Evolutionary conservation across 148 eudicot genomes (phyloP), one percentile per base, ranked within the genome.

Genomic region (Vaccinium corymbosum): DNA sequence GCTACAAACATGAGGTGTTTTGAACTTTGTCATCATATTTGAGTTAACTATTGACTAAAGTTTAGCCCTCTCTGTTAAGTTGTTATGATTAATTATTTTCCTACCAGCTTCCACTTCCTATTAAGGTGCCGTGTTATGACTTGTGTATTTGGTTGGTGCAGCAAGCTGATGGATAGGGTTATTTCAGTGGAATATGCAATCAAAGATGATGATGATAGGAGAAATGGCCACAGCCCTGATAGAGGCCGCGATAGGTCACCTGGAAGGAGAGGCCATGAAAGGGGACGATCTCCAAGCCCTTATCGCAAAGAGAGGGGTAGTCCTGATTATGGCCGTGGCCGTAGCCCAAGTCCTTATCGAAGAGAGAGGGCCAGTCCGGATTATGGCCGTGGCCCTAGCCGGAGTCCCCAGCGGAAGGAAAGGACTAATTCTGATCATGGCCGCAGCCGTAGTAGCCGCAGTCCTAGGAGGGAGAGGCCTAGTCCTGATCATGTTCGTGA

Each of bases 181-280:
- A 95, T 95, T 61, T 88, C 97, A 0, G 98, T 95, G 70, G 98
- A 95, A 83, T 95, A 88, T 89, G 93, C 98, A 46, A 84, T 89
- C 46, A 92, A 90, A 56, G 97, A 91, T 57, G 94, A 95, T 87
- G 94, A 92, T 57, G 98, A 90, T 35, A 91, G 85, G 81, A 84
- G 89, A 85, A 90, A 86, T 82, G 96, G 94, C 14, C 22, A 86
- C 72, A 93, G 95, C 87, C 97, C 97, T 15, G 93, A 90, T 17
- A 81, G 93, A 86, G 86, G 88, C 57, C 93, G 93, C 80, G 93
- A 91, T 79, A 86, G 91, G 53, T 94, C 97, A 0, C 97, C 95
- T 38, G 88, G 87, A 42, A 90, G 92, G 84, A 90, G 98, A 86
- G 83, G 17, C 14, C 86, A 74, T 20, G 86, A 84, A 52, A 59